These are phyloP conservation scores for Penicillium robsamsonii DNA, from an alignment of 495 filamentous ascomycete species.

Conservation along the genomic window DNA sequence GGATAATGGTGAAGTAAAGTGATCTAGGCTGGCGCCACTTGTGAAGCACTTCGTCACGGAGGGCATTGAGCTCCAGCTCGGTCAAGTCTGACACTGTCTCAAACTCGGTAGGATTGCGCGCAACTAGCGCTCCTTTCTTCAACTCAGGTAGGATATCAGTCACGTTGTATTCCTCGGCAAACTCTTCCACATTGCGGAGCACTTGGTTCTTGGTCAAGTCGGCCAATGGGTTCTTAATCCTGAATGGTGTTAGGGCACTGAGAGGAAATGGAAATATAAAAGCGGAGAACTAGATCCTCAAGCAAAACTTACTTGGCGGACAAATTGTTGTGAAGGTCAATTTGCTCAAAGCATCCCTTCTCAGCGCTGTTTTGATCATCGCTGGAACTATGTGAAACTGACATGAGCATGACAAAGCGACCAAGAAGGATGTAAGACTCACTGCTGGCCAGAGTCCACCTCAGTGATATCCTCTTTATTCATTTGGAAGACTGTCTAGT, in stretches of 20 bases:
- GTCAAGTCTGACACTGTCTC: slow-evolving; percentile 57
- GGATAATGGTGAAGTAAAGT: slow-evolving; percentile 67
- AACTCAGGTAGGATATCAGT: slow-evolving; percentile 48
- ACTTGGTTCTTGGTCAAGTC: slow-evolving; percentile 51
- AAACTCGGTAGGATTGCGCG: slow-evolving; percentile 56
- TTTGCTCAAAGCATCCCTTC: slow-evolving; percentile 36
- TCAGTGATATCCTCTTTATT: slow-evolving; percentile 16
- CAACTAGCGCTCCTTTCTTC: slow-evolving; percentile 62
- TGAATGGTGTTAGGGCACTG: slow-evolving; percentile 19
- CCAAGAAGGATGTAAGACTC: background rate
- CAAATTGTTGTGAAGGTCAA: slow-evolving; percentile 52
- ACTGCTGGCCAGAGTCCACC: slow-evolving; percentile 2
- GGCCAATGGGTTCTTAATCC: slow-evolving; percentile 63
- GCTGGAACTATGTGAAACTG: slow-evolving; percentile 14
- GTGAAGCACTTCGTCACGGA: slow-evolving; percentile 58
- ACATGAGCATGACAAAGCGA: slow-evolving; percentile 1
- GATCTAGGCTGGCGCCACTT: slow-evolving; percentile 63
- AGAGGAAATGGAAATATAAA: background rate
- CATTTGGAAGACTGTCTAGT: slow-evolving; percentile 3
- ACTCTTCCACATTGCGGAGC: slow-evolving; percentile 55
- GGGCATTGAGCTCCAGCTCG: slow-evolving; percentile 48
- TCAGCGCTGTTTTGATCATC: slow-evolving; percentile 26
- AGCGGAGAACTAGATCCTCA: background rate
- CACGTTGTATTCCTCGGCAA: slow-evolving; percentile 48
- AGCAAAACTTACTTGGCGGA: slow-evolving; percentile 44